These are phyloP conservation scores for Fimicolochytrium jonesii DNA, from an alignment of 192 early-diverging fungal genomes.

Conservation along the genomic window DNA sequence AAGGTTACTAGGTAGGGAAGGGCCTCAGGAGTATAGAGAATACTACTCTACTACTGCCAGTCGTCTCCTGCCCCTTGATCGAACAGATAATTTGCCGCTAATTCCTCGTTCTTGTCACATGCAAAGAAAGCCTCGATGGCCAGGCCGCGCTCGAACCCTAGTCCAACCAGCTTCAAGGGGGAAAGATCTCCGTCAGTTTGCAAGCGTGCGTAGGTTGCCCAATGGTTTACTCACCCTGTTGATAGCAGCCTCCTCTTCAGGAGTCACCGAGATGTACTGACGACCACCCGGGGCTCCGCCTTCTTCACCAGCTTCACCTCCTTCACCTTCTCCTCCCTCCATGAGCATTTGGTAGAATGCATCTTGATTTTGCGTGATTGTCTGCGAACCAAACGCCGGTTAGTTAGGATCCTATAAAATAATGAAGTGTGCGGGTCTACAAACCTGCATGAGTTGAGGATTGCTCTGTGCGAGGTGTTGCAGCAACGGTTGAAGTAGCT, in stretches of 20 bases:
- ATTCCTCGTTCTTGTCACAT: conserved; percentile 96
- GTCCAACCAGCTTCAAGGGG: conserved; percentile 58
- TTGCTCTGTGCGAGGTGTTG: conserved; percentile 78
- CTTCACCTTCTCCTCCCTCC: conserved; percentile 30
- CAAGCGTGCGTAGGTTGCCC: not conserved
- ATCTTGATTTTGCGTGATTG: conserved; percentile 72
- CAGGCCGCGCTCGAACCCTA: conserved; percentile 79
- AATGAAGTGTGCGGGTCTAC: not conserved
- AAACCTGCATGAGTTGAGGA: conserved; percentile 76
- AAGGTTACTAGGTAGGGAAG: too few species aligned
- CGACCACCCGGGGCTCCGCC: conserved; percentile 22
- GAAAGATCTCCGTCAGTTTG: not conserved
- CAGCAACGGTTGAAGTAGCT: conserved; percentile 79
- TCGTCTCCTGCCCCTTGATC: conserved; percentile 43
- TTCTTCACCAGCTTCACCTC: conserved; percentile 56
- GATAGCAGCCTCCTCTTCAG: conserved; percentile 87
- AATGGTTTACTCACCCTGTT: conserved; percentile 54
- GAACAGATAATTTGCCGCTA: conserved; percentile 94
- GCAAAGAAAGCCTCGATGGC: conserved; percentile 94
- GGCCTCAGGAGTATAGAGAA: too few species aligned
- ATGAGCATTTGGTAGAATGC: conserved; percentile 72
- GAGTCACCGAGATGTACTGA: conserved; percentile 77
- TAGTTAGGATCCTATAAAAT: too few species aligned
- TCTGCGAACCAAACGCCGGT: conserved; percentile 15
- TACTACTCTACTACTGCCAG: conserved; percentile 15